Percentiles rank a stretch among this genome's conserved stretches.
phyloP scores from a whole-genome alignment of 176 grass and related monocot species.

The Avena insularis region DNA sequence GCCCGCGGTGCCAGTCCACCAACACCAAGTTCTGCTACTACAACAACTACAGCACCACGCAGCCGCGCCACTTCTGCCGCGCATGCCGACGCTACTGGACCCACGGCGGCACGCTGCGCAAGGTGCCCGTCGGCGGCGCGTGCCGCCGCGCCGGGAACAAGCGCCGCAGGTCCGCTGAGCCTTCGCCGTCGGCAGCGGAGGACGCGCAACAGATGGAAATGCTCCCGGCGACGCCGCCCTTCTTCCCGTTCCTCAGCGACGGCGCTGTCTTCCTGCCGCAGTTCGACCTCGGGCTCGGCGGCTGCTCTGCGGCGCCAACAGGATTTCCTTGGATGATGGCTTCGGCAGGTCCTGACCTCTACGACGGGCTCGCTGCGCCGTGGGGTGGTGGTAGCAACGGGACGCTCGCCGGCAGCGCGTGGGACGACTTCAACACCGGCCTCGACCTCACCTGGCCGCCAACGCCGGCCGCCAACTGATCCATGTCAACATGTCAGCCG shows the following conservation, averaged over 20 bases:
- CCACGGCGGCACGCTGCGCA: slow-evolving; percentile 77
- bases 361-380: slow-evolving; percentile 21
- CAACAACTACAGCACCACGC: slow-evolving; percentile 86
- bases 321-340: slow-evolving; percentile 24
- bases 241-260: slow-evolving; percentile 52
- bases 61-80: slow-evolving; percentile 94
- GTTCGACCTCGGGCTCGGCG: slow-evolving; percentile 18
- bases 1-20: slow-evolving; percentile 60
- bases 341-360: not conserved
- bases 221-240: not conserved
- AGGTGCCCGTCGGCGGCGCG: slow-evolving; percentile 80
- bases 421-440: slow-evolving; percentile 52
- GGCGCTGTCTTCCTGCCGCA: slow-evolving; percentile 41
- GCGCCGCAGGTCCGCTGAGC: slow-evolving; percentile 47
- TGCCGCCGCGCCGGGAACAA: slow-evolving; percentile 56
- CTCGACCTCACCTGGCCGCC: slow-evolving; percentile 40
- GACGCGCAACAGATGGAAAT: not conserved
- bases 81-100: slow-evolving; percentile 93
- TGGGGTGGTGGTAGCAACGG: slow-evolving; percentile 23
- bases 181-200: not conserved
- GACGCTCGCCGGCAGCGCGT: not conserved
- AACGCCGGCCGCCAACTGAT: slow-evolving; percentile 30
- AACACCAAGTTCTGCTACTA: slow-evolving; percentile 88
- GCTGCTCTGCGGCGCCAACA: not conserved
- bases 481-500: not conserved